Conservation (phyloP, 2,329 filamentous ascomycete species). For the Fusarium nelsonii region DNA sequence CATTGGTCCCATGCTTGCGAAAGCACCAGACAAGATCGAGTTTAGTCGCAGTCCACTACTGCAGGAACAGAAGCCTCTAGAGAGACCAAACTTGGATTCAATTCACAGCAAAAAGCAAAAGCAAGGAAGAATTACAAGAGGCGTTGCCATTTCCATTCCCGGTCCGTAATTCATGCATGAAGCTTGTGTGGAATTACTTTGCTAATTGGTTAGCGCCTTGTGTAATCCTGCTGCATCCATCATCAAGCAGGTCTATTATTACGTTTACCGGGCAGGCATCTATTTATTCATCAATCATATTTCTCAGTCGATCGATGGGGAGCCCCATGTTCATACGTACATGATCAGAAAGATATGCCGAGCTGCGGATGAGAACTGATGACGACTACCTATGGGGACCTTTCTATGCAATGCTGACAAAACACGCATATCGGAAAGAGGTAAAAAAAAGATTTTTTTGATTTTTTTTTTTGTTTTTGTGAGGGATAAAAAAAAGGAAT, state of each 20-base stretch:
- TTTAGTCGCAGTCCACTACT: conserved; percentile 43
- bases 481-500: background rate
- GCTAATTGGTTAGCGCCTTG: conserved; percentile 33
- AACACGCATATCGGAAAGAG: conserved; percentile 2
- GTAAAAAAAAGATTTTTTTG: background rate
- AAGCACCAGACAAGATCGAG: conserved; percentile 30
- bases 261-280: no score
- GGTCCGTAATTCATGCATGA: conserved; percentile 29
- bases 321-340: background rate
- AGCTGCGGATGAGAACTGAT: conserved; percentile 24
- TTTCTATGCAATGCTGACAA: conserved; percentile 22
- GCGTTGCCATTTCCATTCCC: conserved; percentile 31
- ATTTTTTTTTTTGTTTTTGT: no score
- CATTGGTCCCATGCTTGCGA: conserved; percentile 11
- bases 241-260: background rate
- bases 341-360: conserved; percentile 6
- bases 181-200: conserved; percentile 18
- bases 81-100: background rate
- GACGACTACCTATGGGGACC: conserved; percentile 26
- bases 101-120: background rate
- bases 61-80: conserved; percentile 42
- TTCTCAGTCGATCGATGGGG: conserved; percentile 30
- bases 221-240: conserved; percentile 14
- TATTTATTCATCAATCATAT: background rate
- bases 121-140: conserved; percentile 19